Conservation (phyloP, 768 basidiomycete genomes). For the Stropharia rugosoannulata region DNA sequence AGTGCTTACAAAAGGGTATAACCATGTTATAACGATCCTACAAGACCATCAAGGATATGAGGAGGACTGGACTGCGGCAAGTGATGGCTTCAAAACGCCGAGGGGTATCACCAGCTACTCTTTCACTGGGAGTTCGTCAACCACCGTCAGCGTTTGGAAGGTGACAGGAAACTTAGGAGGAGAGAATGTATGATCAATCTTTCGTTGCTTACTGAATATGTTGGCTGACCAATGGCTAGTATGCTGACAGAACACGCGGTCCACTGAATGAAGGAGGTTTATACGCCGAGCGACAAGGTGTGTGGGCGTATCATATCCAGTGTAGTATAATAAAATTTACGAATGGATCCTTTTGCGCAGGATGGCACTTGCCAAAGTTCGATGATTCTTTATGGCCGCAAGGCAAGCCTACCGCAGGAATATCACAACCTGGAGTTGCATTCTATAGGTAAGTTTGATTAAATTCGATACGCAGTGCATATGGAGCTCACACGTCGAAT, state of each 20-base stretch:
- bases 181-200: slow-evolving; percentile 31
- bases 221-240: slow-evolving; percentile 24
- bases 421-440: slow-evolving; percentile 41
- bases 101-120: slow-evolving; percentile 48
- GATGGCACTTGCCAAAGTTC: slow-evolving; percentile 61
- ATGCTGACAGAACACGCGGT: slow-evolving; percentile 48
- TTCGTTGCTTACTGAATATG: not conserved
- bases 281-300: slow-evolving; percentile 53
- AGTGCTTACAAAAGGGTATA: slow-evolving; percentile 25
- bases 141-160: slow-evolving; percentile 46
- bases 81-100: slow-evolving; percentile 47
- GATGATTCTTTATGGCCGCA: slow-evolving; percentile 44
- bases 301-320: not conserved
- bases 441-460: slow-evolving; percentile 39
- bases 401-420: slow-evolving; percentile 40
- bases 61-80: slow-evolving; percentile 39
- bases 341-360: slow-evolving; percentile 14
- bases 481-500: not conserved
- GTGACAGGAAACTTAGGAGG: slow-evolving; percentile 50
- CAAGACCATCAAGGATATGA: slow-evolving; percentile 58
- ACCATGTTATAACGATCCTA: slow-evolving; percentile 47
- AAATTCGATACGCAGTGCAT: not conserved
- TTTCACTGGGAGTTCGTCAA: slow-evolving; percentile 38
- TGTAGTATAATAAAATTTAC: not conserved
- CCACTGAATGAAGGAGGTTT: slow-evolving; percentile 62